phyloP scores from a whole-genome alignment of 495 filamentous ascomycete genomes.

The Aeminium ludgeri region DNA sequence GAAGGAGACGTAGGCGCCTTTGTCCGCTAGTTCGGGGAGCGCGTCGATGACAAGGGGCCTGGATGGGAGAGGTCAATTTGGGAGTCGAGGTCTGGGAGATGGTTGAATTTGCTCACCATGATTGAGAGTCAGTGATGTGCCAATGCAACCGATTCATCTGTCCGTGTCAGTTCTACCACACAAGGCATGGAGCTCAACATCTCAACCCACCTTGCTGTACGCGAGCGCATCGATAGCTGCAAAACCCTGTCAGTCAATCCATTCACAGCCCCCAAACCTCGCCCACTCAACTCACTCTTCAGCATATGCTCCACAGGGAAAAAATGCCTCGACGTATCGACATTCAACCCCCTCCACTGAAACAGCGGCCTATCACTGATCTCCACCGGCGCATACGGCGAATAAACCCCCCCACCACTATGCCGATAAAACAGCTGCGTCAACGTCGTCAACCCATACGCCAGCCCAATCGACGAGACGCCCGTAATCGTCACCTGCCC shows the following conservation, averaged over 20 bases:
- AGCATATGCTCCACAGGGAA: slow-evolving; percentile 35
- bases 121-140: slow-evolving; percentile 67
- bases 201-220: slow-evolving; percentile 39
- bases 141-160: slow-evolving; percentile 57
- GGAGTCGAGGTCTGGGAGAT: no score
- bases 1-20: slow-evolving; percentile 48
- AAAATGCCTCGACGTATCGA: slow-evolving; percentile 54
- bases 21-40: slow-evolving; percentile 47
- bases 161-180: no score
- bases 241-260: slow-evolving; percentile 24
- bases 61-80: no score
- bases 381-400: slow-evolving; percentile 42
- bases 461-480: slow-evolving; percentile 44
- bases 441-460: slow-evolving; percentile 53
- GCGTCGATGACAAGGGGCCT: slow-evolving; percentile 57
- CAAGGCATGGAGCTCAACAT: no score
- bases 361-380: slow-evolving; percentile 53
- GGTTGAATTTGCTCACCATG: slow-evolving; percentile 28
- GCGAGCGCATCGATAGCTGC: slow-evolving; percentile 52
- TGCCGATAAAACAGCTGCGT: slow-evolving; percentile 60
- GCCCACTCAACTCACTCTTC: no score
- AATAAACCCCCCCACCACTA: slow-evolving; percentile 41
- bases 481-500: slow-evolving; percentile 44
- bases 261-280: no score
- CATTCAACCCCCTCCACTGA: slow-evolving; percentile 53